Evolutionary conservation across 1,139 yeast species (phyloP).

Genomic region (Taphrina pruni): DNA sequence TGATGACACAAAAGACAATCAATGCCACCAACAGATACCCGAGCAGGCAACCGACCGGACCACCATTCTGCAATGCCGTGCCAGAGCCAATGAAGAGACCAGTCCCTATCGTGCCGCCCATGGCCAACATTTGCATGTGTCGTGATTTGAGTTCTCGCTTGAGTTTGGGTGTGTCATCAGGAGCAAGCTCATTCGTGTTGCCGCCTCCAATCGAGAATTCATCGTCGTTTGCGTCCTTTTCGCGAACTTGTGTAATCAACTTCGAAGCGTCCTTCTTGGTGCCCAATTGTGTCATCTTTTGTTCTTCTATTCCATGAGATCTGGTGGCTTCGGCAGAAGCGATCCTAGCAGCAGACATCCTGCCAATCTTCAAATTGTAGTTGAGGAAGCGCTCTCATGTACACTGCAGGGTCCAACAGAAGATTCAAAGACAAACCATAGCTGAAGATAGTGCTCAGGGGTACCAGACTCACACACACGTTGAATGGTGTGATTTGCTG

Average conservation of each 20-base stretch:
- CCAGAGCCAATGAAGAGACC: conserved; percentile 81
- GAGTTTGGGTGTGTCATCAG: conserved; percentile 9
- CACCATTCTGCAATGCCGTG: conserved; percentile 64
- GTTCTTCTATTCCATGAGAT: conserved; percentile 10
- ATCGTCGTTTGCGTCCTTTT: conserved; percentile 16
- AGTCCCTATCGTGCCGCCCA: conserved; percentile 86
- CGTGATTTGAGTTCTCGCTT: conserved; percentile 56
- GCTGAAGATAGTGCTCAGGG: background rate
- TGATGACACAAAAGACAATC: conserved; percentile 70
- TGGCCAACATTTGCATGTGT: conserved; percentile 71
- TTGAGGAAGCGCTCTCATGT: too few species aligned
- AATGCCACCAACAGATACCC: conserved; percentile 66
- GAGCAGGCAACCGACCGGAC: conserved; percentile 67
- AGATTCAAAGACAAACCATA: background rate
- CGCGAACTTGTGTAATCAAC: background rate
- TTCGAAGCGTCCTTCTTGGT: background rate
- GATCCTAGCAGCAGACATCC: conserved; percentile 2
- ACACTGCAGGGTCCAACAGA: too few species aligned
- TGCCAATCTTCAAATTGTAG: background rate
- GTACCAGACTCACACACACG: background rate
- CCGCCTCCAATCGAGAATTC: conserved; percentile 1
- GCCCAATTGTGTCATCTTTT: conserved; percentile 3
- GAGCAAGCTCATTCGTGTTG: background rate
- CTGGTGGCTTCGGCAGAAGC: conserved; percentile 7
- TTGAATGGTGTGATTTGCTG: conserved; percentile 13